phyloP scores from a whole-genome alignment of 73 alveolate genomes.

The Paramecium octaurelia region DNA sequence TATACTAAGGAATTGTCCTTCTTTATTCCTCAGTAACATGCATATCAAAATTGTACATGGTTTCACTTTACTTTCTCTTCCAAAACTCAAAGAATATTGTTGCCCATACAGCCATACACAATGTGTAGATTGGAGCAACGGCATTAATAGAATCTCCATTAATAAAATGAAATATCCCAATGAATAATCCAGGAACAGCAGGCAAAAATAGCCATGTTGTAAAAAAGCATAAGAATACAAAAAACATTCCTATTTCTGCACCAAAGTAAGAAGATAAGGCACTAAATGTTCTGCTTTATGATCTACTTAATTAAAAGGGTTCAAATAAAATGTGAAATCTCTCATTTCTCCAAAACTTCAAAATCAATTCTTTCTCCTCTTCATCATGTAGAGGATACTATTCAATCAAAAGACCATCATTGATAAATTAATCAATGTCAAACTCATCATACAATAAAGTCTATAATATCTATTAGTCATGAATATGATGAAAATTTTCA shows the following conservation, averaged over 20 bases:
- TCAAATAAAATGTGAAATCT: not conserved
- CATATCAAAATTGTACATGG: conserved; percentile 26
- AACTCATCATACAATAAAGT: not conserved
- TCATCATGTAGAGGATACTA: not conserved
- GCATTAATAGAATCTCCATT: not conserved
- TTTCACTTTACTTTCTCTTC: conserved; percentile 37
- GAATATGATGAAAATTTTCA: not conserved
- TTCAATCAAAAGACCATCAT: not conserved
- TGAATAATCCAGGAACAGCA: not conserved
- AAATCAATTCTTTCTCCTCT: not conserved
- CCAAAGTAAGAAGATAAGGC: not conserved
- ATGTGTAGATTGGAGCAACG: not conserved
- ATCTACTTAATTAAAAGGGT: not conserved
- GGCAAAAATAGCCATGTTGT: conserved; percentile 16
- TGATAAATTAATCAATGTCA: not conserved
- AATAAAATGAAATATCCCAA: not conserved
- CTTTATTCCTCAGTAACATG: conserved; percentile 14
- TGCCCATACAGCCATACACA: conserved; percentile 31
- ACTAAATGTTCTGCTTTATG: not conserved
- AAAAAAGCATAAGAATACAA: not conserved
- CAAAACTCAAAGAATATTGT: conserved; percentile 36
- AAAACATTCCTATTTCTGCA: conserved; percentile 1
- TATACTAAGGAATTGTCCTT: not conserved
- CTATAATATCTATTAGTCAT: not conserved
- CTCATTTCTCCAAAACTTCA: not conserved